Percentiles rank a stretch among this genome's conserved stretches.
Evolutionary conservation across 441 rosid species (phyloP).

Genomic region (Erodium trifolium): DNA sequence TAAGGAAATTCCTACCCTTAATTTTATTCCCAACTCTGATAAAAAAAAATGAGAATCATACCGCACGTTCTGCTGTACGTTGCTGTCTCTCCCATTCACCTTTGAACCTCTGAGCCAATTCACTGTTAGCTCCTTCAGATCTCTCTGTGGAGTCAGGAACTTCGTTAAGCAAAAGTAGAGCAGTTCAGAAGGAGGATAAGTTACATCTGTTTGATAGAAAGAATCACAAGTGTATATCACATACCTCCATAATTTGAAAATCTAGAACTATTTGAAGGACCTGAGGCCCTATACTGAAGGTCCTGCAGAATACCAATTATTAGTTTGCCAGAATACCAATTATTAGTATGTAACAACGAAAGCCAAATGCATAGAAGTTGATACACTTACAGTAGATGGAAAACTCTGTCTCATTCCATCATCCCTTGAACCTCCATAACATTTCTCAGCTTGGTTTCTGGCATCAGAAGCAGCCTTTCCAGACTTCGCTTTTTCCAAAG

Average conservation of each 20-base stretch:
- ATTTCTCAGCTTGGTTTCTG: conserved; percentile 41
- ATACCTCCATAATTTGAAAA: conserved; percentile 32
- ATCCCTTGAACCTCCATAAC: conserved; percentile 44
- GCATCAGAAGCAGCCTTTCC: conserved; percentile 46
- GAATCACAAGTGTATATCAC: conserved; percentile 8
- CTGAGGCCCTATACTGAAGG: conserved; percentile 38
- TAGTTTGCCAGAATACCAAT: conserved; percentile 11
- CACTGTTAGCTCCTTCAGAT: conserved; percentile 38
- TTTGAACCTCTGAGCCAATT: conserved; percentile 55
- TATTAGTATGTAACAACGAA: conserved; percentile 17
- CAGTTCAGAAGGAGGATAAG: conserved; percentile 1
- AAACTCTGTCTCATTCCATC: conserved; percentile 29
- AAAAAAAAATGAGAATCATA: conserved; percentile 27
- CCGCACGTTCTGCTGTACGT: conserved; percentile 76
- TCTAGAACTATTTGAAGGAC: conserved; percentile 33
- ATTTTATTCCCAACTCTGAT: background rate
- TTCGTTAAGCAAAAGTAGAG: conserved; percentile 24
- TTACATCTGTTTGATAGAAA: background rate
- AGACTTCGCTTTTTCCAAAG: conserved; percentile 74
- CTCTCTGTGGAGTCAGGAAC: conserved; percentile 27
- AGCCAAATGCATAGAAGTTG: conserved; percentile 10
- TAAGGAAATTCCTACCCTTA: background rate
- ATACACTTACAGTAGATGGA: conserved; percentile 44
- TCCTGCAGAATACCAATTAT: conserved; percentile 36
- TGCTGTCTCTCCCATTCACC: conserved; percentile 72